Evolutionary conservation across 2,329 filamentous ascomycete species (phyloP), one percentile per base, ranked within the genome.

Genomic region (Exophiala sideris): DNA sequence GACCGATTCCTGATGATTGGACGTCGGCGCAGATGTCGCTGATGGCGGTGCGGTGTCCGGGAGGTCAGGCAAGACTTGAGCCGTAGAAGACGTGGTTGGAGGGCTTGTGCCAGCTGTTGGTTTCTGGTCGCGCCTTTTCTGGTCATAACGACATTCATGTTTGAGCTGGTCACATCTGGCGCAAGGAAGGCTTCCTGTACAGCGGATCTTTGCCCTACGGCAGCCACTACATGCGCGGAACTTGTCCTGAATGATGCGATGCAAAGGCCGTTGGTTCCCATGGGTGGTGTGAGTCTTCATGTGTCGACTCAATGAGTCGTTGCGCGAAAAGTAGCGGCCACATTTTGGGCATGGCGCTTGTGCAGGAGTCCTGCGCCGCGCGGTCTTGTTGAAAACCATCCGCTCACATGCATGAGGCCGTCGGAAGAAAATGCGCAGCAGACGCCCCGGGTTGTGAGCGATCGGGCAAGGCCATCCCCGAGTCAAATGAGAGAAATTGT

Each of bases 221-320:
- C 58, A 61, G 18, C 46, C 50, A 33, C 56, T 50, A 40, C 58
- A 61, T 21, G 58, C 58, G 12, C 56, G 49, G 33, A 61, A 61
- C 32, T 61, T 61, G 18, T 61, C 56, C 29, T 54, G 44, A 46
- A 58, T 58, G 41, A 61, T 61, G 8, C 58, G 58, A 35, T 61
- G 58, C 21, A 58, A 56, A 1, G 56, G 58, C 3, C 58, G 52
- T 38, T 58, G 50, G 14, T 58, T 53, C 2, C 48, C 32, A 44
- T 57, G 50, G 10, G 34, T 53, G 16, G 38, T 14, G 16, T 61
- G 58, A 10, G 53, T 58, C 38, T 61, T 61, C 10, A 61, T 21
- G 50, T 61, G 58, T 14, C 58, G 52, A 40, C 38, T 58, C 36
- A 61, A 46, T 40, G 52, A 56, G 45, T 61, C 58, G 33, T 59